Base-by-base conservation (phyloP, 176 grass and related monocot genomes). In the Raddia guianensis region DNA sequence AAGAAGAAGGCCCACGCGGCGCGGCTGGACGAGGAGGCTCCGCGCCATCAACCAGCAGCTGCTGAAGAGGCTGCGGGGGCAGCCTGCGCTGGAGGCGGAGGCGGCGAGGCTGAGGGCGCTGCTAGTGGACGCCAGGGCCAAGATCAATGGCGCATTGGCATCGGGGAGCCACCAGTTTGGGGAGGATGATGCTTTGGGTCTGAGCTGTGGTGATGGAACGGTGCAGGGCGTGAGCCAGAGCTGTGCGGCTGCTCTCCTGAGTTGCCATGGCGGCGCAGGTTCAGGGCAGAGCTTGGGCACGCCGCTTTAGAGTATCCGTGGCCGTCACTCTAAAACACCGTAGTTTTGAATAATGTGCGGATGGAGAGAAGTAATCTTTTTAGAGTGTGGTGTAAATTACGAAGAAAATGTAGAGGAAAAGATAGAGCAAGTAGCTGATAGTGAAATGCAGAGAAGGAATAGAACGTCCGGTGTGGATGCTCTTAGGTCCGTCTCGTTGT, bases 1-100 rank as follows among this genome's bases (percentile, higher is more conserved):
- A 93, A 90, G 91, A 93, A 90, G 82, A 93, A 93, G 80, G 87
- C 91, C 16, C 91, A 86, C 35, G 63, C 68, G 0, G 66, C 85
- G 4, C 85, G 70, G 33, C 75, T 93, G 76, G 85, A 93, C 81
- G 40, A 86, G 80, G 54, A 80, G 83, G 63, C 82, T 88, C 37
- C 80, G 82, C 1, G 5, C 65, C 2, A 13, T 63, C 14, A 93
- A 93, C 56, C 82, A 93, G 47, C 82, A 93, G 74, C 88, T 90
- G 32, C 33, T 93, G 74, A 83, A 65, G 58, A 85, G 70, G 66
- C 79, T 93, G 74, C 91, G 90, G 63, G 72, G 82, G 50, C 85
- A 90, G 66, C 72, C 55, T 13, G 82, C 77, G 10, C 75, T 90
- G 5, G 88, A 90, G 70, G 78, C 79, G 0, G 82, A 90, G 47